Percentiles rank a stretch among this genome's conserved stretches.
Conservation (phyloP, 2,329 filamentous ascomycete species). For the Hypoxylon sp. region DNA sequence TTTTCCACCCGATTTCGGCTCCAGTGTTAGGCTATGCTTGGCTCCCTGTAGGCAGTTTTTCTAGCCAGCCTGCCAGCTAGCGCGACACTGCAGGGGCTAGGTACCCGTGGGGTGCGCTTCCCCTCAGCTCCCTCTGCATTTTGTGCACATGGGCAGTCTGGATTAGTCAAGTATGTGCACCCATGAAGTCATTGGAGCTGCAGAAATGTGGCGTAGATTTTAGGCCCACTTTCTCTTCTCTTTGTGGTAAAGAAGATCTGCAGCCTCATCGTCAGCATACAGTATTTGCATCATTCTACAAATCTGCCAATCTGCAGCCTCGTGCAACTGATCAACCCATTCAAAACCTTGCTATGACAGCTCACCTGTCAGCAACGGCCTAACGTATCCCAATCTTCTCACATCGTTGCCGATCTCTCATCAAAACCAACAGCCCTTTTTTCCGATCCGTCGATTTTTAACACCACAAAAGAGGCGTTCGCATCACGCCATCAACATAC, state of each 20-base stretch:
- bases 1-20: constrained; percentile 31
- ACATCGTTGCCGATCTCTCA: background rate
- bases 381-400: background rate
- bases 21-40: constrained; percentile 24
- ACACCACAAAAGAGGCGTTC: constrained; percentile 10
- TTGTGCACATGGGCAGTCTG: too few relatives aligned
- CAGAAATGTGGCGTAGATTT: constrained; percentile 9
- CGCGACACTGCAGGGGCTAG: constrained; percentile 22
- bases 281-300: constrained; percentile 11
- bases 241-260: background rate
- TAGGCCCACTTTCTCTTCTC: constrained; percentile 19
- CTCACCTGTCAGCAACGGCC: background rate
- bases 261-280: constrained; percentile 31
- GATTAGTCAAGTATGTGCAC: constrained; percentile 16
- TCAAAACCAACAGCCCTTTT: constrained; percentile 2
- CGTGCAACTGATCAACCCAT: constrained; percentile 2
- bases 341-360: constrained; percentile 6
- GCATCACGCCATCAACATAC: constrained; percentile 36
- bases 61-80: too few relatives aligned
- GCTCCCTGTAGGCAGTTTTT: constrained; percentile 15
- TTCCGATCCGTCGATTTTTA: constrained; percentile 6
- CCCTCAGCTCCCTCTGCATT: too few relatives aligned
- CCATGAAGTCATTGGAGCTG: constrained; percentile 1
- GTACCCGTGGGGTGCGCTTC: constrained; percentile 11
- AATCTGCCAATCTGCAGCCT: constrained; percentile 21